Conservation (phyloP, 2,329 filamentous ascomycete species). For the Paecilomyces formosus region DNA sequence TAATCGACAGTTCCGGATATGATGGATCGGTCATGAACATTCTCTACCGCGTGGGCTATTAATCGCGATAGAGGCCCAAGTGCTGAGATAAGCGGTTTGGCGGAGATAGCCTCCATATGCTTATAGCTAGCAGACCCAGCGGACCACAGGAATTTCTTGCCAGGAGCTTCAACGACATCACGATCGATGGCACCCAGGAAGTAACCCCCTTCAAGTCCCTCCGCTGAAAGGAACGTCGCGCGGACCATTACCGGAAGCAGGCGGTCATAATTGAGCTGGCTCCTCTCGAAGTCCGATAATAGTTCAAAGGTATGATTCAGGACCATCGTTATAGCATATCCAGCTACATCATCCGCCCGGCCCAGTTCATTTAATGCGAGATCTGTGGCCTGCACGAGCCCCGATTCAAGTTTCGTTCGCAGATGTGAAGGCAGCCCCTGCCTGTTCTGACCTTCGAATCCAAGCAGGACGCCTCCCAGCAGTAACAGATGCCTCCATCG, state of each 20-base stretch:
- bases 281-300: conserved; percentile 54
- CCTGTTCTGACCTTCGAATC: conserved; percentile 59
- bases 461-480: conserved; percentile 69
- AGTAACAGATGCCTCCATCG: conserved; percentile 82
- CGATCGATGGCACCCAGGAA: conserved; percentile 64
- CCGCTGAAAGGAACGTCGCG: conserved; percentile 59
- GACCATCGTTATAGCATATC: conserved; percentile 55
- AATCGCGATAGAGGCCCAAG: conserved; percentile 58
- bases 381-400: conserved; percentile 67
- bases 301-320: conserved; percentile 71
- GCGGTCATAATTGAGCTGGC: conserved; percentile 57
- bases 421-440: conserved; percentile 58
- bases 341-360: conserved; percentile 43
- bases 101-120: conserved; percentile 48
- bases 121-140: conserved; percentile 49
- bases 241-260: conserved; percentile 64
- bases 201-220: conserved; percentile 69
- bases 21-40: conserved; percentile 40
- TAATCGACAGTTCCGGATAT: conserved; percentile 47
- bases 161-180: conserved; percentile 53
- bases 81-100: conserved; percentile 51
- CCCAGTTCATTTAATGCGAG: conserved; percentile 59
- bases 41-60: conserved; percentile 55
- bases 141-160: conserved; percentile 60
- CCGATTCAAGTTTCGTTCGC: conserved; percentile 61